Conservation (phyloP, 1,284 basidiomycete species). For the Ustilago shanxiensis region DNA sequence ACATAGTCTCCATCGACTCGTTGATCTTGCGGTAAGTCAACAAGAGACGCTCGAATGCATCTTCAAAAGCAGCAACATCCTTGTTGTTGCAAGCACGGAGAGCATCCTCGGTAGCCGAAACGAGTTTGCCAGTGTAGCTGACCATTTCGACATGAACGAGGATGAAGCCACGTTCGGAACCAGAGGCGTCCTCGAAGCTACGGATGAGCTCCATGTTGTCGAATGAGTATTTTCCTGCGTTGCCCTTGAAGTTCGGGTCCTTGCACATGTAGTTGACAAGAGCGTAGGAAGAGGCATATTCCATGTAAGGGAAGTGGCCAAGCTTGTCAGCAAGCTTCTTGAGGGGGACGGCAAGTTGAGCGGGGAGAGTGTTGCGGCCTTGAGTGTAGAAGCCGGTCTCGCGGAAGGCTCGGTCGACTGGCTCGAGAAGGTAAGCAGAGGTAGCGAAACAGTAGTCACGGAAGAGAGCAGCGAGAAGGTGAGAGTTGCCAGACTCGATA, state of each 20-base stretch:
- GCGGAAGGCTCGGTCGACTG: conserved; percentile 56
- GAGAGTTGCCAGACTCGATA: conserved; percentile 45
- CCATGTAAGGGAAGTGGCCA: conserved; percentile 65
- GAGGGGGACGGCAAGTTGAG: conserved; percentile 59
- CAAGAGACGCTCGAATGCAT: conserved; percentile 47
- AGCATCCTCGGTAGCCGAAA: conserved; percentile 58
- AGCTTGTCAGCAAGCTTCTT: conserved; percentile 61
- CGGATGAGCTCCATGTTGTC: conserved; percentile 67
- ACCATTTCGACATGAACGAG: conserved; percentile 66
- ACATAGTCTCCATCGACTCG: conserved; percentile 67
- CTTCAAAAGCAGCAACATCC: conserved; percentile 52
- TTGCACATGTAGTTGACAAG: conserved; percentile 60
- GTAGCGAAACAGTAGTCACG: conserved; percentile 66
- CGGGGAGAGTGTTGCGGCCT: conserved; percentile 54
- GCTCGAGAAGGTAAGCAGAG: conserved; percentile 66
- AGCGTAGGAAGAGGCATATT: conserved; percentile 63
- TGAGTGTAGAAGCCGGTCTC: conserved; percentile 59
- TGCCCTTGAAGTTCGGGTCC: conserved; percentile 37
- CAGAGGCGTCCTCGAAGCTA: conserved; percentile 61
- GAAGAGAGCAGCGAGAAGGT: conserved; percentile 66
- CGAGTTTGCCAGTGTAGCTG: conserved; percentile 56
- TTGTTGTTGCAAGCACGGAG: conserved; percentile 49
- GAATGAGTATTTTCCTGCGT: conserved; percentile 53
- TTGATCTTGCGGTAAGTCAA: conserved; percentile 62
- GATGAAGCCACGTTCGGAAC: conserved; percentile 63